phyloP scores from a whole-genome alignment of 345 rosid genomes.

The Populus ilicifolia region DNA sequence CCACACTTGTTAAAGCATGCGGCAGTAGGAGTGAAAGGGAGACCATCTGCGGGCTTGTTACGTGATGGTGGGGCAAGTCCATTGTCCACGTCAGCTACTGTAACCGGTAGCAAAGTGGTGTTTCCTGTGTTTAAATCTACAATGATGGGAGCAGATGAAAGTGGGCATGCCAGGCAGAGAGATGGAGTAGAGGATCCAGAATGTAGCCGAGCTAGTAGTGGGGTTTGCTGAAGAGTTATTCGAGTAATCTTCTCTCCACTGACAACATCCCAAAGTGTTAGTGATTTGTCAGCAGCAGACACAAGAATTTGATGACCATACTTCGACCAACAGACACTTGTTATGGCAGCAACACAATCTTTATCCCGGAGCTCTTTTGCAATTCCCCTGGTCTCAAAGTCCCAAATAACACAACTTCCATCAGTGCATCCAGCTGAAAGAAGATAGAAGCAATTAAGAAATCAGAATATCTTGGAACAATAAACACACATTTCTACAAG shows the following conservation, averaged over 20 bases:
- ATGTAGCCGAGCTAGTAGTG: conserved; percentile 77
- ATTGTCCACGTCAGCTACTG: conserved; percentile 50
- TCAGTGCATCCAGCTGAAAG: conserved; percentile 89
- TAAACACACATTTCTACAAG: background rate
- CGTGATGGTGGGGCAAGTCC: conserved; percentile 59
- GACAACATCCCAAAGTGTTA: conserved; percentile 85
- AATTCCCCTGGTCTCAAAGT: conserved; percentile 92
- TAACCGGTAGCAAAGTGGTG: conserved; percentile 66
- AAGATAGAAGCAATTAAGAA: background rate
- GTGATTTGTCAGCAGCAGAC: conserved; percentile 92
- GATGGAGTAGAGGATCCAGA: conserved; percentile 77
- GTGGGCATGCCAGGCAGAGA: conserved; percentile 80
- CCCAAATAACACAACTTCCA: conserved; percentile 92
- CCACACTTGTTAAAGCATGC: conserved; percentile 96
- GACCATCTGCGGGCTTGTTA: conserved; percentile 62
- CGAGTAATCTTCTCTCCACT: conserved; percentile 66
- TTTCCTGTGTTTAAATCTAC: conserved; percentile 68
- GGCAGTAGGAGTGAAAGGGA: conserved; percentile 72
- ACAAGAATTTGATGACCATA: conserved; percentile 87
- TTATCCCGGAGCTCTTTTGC: conserved; percentile 85
- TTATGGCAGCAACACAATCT: conserved; percentile 72
- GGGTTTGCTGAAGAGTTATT: conserved; percentile 65
- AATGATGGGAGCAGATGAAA: conserved; percentile 90
- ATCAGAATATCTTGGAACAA: background rate
- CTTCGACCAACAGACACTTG: conserved; percentile 94